Conservation (phyloP, 768 basidiomycete species). For the Pisolithus orientalis region DNA sequence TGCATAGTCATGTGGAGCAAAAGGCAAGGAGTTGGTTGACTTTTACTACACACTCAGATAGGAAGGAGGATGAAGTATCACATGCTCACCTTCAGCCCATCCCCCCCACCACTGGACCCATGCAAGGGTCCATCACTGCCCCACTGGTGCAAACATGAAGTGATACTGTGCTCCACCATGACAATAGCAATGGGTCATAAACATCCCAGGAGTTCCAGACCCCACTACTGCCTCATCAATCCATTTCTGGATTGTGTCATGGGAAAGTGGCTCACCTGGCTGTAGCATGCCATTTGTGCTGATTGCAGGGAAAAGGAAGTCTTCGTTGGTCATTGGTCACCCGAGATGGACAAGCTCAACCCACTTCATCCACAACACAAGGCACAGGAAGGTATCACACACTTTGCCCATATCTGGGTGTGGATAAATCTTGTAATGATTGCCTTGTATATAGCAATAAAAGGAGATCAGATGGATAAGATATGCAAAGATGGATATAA, state of each 20-base stretch:
- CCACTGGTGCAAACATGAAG: conserved; percentile 28
- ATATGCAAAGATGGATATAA: no score
- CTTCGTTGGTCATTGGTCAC: conserved; percentile 5
- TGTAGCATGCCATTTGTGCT: conserved; percentile 13
- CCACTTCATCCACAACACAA: conserved; percentile 2
- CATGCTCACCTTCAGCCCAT: conserved; percentile 34
- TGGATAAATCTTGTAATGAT: conserved; percentile 1
- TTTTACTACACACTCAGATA: background rate
- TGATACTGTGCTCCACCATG: conserved; percentile 23
- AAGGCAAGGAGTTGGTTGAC: background rate
- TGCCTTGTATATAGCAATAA: background rate
- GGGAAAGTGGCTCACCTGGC: conserved; percentile 15
- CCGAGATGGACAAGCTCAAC: background rate
- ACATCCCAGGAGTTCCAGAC: conserved; percentile 6
- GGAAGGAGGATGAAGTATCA: conserved; percentile 5
- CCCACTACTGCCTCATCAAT: conserved; percentile 12
- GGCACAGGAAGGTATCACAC: background rate
- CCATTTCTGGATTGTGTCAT: conserved; percentile 16
- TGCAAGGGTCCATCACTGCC: conserved; percentile 30
- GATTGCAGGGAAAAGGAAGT: conserved; percentile 22
- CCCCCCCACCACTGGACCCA: conserved; percentile 38
- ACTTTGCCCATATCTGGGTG: background rate
- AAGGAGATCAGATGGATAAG: background rate
- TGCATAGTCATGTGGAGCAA: background rate
- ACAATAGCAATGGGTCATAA: conserved; percentile 24